A percentile compares a stretch with the other conserved stretches of the same genome.
Conservation (phyloP, 371 early-diverging fungal species). For the Syncephalastrum monosporum region DNA sequence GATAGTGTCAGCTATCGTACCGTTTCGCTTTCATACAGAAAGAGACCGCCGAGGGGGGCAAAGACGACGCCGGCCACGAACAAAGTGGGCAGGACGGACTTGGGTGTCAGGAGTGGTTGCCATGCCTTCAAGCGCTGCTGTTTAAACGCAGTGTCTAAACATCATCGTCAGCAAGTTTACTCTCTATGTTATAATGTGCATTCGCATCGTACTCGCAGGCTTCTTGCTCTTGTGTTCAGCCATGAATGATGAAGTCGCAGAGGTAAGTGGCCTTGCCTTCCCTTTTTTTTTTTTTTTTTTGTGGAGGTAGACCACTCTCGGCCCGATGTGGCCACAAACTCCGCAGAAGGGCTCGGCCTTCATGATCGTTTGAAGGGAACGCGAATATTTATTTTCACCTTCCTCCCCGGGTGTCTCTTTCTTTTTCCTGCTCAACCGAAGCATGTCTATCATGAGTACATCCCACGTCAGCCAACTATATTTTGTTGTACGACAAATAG, state of each 20-base stretch:
- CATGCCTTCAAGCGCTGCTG: constrained; percentile 92
- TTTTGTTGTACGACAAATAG: too few relatives aligned
- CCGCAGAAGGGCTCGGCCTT: too few relatives aligned
- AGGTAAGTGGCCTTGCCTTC: neutral
- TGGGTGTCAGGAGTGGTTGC: constrained; percentile 91
- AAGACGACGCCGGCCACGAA: constrained; percentile 82
- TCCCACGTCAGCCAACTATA: too few relatives aligned
- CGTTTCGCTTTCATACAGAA: constrained; percentile 60
- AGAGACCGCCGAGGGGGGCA: constrained; percentile 80
- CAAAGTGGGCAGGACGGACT: constrained; percentile 84
- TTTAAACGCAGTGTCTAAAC: constrained; percentile 83
- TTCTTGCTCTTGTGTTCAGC: constrained; percentile 44
- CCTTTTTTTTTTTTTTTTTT: too few relatives aligned
- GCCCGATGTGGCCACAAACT: too few relatives aligned
- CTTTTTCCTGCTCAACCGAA: too few relatives aligned
- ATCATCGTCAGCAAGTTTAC: neutral
- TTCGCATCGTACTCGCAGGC: constrained; percentile 36
- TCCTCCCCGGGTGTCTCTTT: too few relatives aligned
- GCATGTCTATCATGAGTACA: too few relatives aligned
- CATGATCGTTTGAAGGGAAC: too few relatives aligned
- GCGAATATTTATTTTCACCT: too few relatives aligned
- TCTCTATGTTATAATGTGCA: neutral
- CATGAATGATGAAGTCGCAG: constrained; percentile 28
- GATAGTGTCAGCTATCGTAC: constrained; percentile 19
- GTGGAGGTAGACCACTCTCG: too few relatives aligned